Percentiles rank a stretch among this genome's conserved stretches.
phyloP scores from a whole-genome alignment of 176 grass and related monocot genomes.

The Ensete ventricosum region DNA sequence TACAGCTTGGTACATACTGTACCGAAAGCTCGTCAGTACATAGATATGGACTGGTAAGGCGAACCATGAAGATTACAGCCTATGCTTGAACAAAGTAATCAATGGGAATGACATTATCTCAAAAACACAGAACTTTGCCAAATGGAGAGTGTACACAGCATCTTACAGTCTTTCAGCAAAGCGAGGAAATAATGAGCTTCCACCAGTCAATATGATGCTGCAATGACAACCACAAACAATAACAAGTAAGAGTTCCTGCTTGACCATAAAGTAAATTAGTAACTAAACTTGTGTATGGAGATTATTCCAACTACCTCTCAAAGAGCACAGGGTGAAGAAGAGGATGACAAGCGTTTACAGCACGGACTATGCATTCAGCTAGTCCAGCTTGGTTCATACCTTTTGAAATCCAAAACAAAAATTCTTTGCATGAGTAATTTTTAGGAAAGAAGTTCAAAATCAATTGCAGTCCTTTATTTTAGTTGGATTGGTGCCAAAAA shows the following conservation, averaged over 20 bases:
- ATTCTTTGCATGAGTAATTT: background rate
- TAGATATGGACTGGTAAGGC: no score
- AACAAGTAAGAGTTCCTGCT: background rate
- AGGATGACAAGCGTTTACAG: conserved; percentile 65
- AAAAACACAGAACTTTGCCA: background rate
- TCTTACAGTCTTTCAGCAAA: conserved; percentile 87
- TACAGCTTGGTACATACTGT: no score
- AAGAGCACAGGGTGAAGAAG: conserved; percentile 77
- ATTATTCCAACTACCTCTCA: conserved; percentile 44
- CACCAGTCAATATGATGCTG: conserved; percentile 89
- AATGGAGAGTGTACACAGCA: background rate
- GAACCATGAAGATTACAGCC: background rate
- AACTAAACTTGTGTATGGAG: background rate
- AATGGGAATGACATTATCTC: background rate
- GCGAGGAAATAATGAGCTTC: conserved; percentile 74
- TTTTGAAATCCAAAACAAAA: conserved; percentile 14
- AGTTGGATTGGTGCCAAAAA: background rate
- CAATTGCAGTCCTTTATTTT: background rate
- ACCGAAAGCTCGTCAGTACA: no score
- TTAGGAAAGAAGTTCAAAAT: background rate
- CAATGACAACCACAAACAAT: conserved; percentile 21
- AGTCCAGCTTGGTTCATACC: conserved; percentile 99
- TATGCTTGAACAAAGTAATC: background rate
- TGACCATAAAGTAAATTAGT: background rate
- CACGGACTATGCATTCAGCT: conserved; percentile 85